phyloP scores from a whole-genome alignment of 2,329 filamentous ascomycete genomes.

The Pochonia chlamydosporia region DNA sequence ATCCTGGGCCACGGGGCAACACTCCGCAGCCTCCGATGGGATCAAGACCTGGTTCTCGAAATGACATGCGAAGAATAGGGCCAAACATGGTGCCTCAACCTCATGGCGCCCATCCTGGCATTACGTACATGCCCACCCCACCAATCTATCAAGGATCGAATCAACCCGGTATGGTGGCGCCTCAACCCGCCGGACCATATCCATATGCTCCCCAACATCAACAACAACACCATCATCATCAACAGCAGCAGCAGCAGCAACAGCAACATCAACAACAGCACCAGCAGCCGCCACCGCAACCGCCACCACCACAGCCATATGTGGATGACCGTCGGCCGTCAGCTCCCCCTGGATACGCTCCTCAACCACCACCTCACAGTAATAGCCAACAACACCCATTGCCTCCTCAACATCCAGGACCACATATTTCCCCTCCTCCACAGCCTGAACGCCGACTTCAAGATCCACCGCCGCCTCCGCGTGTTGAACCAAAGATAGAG shows the following conservation, averaged over 20 bases:
- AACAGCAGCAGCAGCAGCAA: slow-evolving; percentile 7
- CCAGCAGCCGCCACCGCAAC: slow-evolving; percentile 19
- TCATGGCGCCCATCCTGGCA: slow-evolving; percentile 55
- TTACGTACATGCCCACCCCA: slow-evolving; percentile 79
- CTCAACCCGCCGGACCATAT: slow-evolving; percentile 35
- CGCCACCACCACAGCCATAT: slow-evolving; percentile 55
- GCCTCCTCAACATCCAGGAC: slow-evolving; percentile 30
- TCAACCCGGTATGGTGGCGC: slow-evolving; percentile 25
- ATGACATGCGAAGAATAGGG: slow-evolving; percentile 69
- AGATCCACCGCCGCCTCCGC: slow-evolving; percentile 47
- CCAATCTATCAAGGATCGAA: slow-evolving; percentile 62
- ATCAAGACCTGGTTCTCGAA: slow-evolving; percentile 67
- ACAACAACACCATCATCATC: slow-evolving; percentile 20
- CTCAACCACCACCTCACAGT: slow-evolving; percentile 55
- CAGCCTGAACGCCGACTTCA: slow-evolving; percentile 34
- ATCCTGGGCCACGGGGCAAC: slow-evolving; percentile 56
- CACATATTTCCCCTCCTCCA: slow-evolving; percentile 48
- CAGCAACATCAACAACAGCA: background rate
- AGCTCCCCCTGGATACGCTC: slow-evolving; percentile 61
- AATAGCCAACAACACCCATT: slow-evolving; percentile 45
- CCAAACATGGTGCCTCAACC: slow-evolving; percentile 67
- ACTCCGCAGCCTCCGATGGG: slow-evolving; percentile 73
- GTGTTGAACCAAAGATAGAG: slow-evolving; percentile 42
- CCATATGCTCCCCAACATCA: slow-evolving; percentile 22
- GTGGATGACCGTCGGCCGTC: slow-evolving; percentile 71